phyloP scores from a whole-genome alignment of 2,329 filamentous ascomycete genomes.

The Esteya vermicola region DNA sequence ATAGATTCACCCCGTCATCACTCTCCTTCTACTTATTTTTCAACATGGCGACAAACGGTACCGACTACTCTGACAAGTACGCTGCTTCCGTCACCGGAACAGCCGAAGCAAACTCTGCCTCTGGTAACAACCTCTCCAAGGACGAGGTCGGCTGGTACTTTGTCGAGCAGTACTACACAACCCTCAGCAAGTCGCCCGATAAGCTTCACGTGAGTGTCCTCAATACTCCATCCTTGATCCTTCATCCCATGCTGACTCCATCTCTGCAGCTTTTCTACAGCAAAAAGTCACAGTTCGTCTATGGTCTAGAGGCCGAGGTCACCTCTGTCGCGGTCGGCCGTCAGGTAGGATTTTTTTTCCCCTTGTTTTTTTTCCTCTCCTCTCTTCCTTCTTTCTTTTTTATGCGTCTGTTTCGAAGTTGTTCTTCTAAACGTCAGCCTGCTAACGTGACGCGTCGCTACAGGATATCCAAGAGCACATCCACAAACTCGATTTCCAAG shows the following conservation, averaged over 20 bases:
- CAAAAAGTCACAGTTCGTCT: slow-evolving; percentile 91
- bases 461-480: slow-evolving; percentile 91
- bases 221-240: background rate
- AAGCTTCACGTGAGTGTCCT: slow-evolving; percentile 64
- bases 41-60: slow-evolving; percentile 43
- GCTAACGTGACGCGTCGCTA: background rate
- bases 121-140: slow-evolving; percentile 47
- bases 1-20: background rate
- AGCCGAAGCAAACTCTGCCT: slow-evolving; percentile 17
- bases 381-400: background rate
- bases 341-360: slow-evolving; percentile 43
- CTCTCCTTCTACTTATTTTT: background rate
- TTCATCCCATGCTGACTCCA: background rate
- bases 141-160: slow-evolving; percentile 99
- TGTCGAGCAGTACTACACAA: slow-evolving; percentile 98
- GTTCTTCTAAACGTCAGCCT: too few species aligned
- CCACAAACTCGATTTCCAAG: slow-evolving; percentile 82
- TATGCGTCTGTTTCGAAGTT: too few species aligned
- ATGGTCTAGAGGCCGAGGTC: slow-evolving; percentile 79
- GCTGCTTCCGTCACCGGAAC: slow-evolving; percentile 17
- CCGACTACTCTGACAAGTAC: slow-evolving; percentile 24
- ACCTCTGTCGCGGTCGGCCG: slow-evolving; percentile 77
- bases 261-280: slow-evolving; percentile 68
- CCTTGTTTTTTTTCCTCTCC: background rate
- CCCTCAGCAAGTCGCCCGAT: slow-evolving; percentile 82